phyloP scores from a whole-genome alignment of 305 asterid genomes.

The Stenogyne calaminthoides region DNA sequence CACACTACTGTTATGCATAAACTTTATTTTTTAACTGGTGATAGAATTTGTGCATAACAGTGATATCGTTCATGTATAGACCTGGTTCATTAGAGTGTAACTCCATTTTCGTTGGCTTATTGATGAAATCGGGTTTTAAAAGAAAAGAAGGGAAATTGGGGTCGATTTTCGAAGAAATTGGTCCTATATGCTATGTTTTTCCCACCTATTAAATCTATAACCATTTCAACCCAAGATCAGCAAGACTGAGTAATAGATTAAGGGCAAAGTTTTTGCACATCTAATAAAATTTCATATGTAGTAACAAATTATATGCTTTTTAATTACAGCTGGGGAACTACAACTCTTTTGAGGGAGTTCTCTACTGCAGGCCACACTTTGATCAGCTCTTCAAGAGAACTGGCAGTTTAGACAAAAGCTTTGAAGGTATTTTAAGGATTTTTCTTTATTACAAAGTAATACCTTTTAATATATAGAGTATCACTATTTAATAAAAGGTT shows the following conservation, averaged over 20 bases:
- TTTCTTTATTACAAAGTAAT: not conserved
- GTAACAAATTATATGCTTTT: slow-evolving; percentile 13
- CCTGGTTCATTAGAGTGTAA: no score
- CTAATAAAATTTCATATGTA: not conserved
- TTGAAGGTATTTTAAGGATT: slow-evolving; percentile 60
- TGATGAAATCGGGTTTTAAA: no score
- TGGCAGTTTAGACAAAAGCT: slow-evolving; percentile 96
- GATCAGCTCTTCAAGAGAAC: slow-evolving; percentile 98
- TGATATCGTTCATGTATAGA: no score
- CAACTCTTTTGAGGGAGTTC: slow-evolving; percentile 98
- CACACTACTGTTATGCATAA: no score
- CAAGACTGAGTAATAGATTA: not conserved
- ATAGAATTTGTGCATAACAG: no score
- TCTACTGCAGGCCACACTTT: slow-evolving; percentile 98
- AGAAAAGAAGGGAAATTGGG: no score
- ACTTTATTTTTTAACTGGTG: no score
- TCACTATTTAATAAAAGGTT: no score
- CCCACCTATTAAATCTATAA: not conserved
- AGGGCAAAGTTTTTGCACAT: not conserved
- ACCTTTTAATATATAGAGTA: no score
- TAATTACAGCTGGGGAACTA: slow-evolving; percentile 75
- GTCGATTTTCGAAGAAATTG: no score
- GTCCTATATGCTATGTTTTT: not conserved
- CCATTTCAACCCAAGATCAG: not conserved
- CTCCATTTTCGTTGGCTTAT: no score